These are phyloP conservation scores for Kitagawia praeruptora DNA, from an alignment of 129 eudicot species.

Conservation along the genomic window DNA sequence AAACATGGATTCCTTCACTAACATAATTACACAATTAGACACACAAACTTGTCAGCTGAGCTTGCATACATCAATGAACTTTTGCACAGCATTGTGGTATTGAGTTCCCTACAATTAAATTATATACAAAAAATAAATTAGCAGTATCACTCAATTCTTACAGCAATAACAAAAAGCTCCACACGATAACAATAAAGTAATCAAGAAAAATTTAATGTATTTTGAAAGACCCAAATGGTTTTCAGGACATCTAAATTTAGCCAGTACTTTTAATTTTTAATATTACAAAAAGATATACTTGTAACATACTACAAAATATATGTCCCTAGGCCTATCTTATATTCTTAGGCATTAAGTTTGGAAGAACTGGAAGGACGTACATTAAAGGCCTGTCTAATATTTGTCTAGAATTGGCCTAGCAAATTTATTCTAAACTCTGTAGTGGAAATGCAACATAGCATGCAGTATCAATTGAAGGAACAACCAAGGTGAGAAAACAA, in stretches of 20 bases:
- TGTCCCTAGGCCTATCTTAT: not conserved
- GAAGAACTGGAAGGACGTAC: not conserved
- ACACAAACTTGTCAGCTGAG: slow-evolving; percentile 26
- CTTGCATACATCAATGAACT: slow-evolving; percentile 78
- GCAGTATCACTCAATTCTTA: not conserved
- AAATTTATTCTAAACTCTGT: not conserved
- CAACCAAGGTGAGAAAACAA: not conserved
- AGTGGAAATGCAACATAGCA: not conserved
- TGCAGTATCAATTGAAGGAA: not conserved
- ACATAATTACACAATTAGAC: not conserved
- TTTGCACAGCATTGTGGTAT: slow-evolving; percentile 91
- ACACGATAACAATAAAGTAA: not conserved
- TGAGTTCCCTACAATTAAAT: slow-evolving; percentile 67
- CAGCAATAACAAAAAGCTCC: not conserved
- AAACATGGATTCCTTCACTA: not conserved
- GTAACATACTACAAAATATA: not conserved
- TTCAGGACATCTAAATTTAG: not conserved
- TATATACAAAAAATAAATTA: not conserved
- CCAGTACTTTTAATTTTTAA: not conserved
- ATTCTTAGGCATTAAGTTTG: not conserved
- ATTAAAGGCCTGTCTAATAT: not conserved
- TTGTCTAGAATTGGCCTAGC: not conserved
- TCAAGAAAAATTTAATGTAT: not conserved
- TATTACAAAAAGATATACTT: not conserved
- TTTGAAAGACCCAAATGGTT: not conserved